A percentile compares a stretch with the other conserved stretches of the same genome.
Evolutionary conservation across 2,329 filamentous ascomycete species (phyloP).

Genomic region (Phaeosphaeria sp.): DNA sequence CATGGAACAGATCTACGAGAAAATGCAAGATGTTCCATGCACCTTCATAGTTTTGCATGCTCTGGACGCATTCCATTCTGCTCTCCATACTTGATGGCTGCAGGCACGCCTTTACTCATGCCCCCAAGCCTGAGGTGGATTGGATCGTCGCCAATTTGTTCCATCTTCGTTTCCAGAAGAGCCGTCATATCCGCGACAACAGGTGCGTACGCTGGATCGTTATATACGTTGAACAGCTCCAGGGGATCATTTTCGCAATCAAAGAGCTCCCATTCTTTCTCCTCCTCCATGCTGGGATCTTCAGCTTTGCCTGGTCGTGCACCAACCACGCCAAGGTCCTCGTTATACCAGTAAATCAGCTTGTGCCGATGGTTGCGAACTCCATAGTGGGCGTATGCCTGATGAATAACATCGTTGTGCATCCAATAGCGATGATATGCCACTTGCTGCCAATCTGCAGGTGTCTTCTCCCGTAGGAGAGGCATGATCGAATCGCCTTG

Average conservation of each 20-base stretch:
- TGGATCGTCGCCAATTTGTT: too few species aligned
- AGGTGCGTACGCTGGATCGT: too few species aligned
- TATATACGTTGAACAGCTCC: conserved; percentile 55
- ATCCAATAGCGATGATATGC: conserved; percentile 65
- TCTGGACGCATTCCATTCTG: too few species aligned
- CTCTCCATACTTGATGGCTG: too few species aligned
- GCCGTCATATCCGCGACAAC: too few species aligned
- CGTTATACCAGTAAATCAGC: conserved; percentile 64
- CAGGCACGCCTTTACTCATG: too few species aligned
- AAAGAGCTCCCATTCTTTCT: conserved; percentile 62
- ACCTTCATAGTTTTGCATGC: too few species aligned
- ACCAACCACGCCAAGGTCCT: conserved; percentile 56
- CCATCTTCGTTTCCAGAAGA: too few species aligned
- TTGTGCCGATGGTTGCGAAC: conserved; percentile 61
- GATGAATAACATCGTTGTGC: conserved; percentile 59
- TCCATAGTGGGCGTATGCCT: conserved; percentile 61
- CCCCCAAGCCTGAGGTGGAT: too few species aligned
- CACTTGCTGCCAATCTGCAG: conserved; percentile 57
- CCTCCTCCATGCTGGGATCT: too few species aligned
- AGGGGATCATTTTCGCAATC: conserved; percentile 58
- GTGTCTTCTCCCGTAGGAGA: conserved; percentile 49
- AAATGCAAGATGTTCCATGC: too few species aligned
- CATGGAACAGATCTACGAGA: too few species aligned
- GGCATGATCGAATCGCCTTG: conserved; percentile 56
- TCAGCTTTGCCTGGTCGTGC: conserved; percentile 50